Conservation (phyloP, 805 yeast genomes). For the Saccharomycopsis fibuligera region DNA sequence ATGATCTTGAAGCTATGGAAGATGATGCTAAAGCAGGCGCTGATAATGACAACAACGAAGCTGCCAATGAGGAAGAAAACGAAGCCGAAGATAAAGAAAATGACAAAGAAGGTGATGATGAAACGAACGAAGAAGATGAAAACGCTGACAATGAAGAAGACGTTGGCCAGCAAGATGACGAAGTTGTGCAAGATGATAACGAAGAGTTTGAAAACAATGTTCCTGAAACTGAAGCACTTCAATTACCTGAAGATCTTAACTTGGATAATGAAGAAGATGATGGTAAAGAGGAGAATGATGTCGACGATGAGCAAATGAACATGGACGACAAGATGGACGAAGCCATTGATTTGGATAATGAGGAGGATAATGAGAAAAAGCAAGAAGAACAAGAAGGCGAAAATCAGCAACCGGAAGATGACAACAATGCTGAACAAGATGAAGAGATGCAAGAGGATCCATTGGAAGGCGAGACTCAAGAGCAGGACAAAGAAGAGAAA, state of each 20-base stretch:
- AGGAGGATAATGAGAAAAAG: conserved; percentile 29
- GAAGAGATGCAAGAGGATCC: conserved; percentile 24
- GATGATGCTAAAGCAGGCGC: conserved; percentile 30
- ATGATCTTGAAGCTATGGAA: conserved; percentile 41
- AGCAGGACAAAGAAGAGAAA: conserved; percentile 26
- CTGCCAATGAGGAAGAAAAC: conserved; percentile 29
- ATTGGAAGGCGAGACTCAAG: conserved; percentile 22
- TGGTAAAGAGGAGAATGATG: conserved; percentile 35
- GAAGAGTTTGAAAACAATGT: conserved; percentile 67
- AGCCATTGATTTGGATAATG: conserved; percentile 28
- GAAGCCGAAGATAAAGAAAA: conserved; percentile 32
- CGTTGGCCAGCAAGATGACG: conserved; percentile 46
- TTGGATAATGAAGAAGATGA: conserved; percentile 78
- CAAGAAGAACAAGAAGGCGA: conserved; percentile 26
- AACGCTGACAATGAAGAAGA: conserved; percentile 40
- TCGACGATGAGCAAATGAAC: conserved; percentile 25
- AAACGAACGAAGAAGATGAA: conserved; percentile 44
- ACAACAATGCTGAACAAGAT: conserved; percentile 29
- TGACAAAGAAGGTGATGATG: conserved; percentile 42
- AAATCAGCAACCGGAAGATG: conserved; percentile 26
- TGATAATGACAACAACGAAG: conserved; percentile 27
- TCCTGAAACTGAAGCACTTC: conserved; percentile 81
- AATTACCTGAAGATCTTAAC: conserved; percentile 87
- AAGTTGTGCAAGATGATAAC: conserved; percentile 53
- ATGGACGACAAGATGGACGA: conserved; percentile 21